Conservation (phyloP, 2,329 filamentous ascomycete species). For the Trichophyton simii region DNA sequence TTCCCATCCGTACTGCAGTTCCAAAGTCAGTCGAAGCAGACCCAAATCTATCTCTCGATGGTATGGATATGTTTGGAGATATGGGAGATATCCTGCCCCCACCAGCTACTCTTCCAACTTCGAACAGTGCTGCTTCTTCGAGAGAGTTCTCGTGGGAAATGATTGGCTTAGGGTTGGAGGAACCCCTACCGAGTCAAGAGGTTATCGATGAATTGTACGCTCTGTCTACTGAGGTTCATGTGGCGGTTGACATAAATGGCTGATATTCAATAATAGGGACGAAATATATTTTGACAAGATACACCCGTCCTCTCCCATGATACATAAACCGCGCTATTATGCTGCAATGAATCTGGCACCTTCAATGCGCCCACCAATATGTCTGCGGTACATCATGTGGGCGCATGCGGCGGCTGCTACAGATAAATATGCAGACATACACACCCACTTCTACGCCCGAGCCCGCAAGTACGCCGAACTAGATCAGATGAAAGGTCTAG, state of each 20-base stretch:
- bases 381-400: slow-evolving; percentile 91
- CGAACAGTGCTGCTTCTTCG: slow-evolving; percentile 18
- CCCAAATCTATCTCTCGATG: not conserved
- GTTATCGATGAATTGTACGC: slow-evolving; percentile 73
- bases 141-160: slow-evolving; percentile 67
- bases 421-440: slow-evolving; percentile 67
- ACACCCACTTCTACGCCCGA: slow-evolving; percentile 79
- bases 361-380: slow-evolving; percentile 71
- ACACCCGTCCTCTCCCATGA: slow-evolving; percentile 73
- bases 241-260: slow-evolving; percentile 3
- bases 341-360: slow-evolving; percentile 84
- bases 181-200: slow-evolving; percentile 64
- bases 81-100: slow-evolving; percentile 4
- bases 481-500: slow-evolving; percentile 85
- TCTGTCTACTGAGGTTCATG: not conserved
- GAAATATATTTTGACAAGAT: slow-evolving; percentile 84
- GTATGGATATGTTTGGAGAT: slow-evolving; percentile 4
- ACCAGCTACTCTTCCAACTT: slow-evolving; percentile 15
- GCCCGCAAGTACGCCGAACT: slow-evolving; percentile 80
- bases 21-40: not conserved
- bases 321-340: slow-evolving; percentile 77
- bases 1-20: not conserved
- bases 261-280: slow-evolving; percentile 41
- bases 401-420: slow-evolving; percentile 74
- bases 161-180: slow-evolving; percentile 67